A percentile compares a stretch with the other conserved stretches of the same genome.
Conservation (phyloP, 1,284 basidiomycete genomes). For the Boletus mariae region DNA sequence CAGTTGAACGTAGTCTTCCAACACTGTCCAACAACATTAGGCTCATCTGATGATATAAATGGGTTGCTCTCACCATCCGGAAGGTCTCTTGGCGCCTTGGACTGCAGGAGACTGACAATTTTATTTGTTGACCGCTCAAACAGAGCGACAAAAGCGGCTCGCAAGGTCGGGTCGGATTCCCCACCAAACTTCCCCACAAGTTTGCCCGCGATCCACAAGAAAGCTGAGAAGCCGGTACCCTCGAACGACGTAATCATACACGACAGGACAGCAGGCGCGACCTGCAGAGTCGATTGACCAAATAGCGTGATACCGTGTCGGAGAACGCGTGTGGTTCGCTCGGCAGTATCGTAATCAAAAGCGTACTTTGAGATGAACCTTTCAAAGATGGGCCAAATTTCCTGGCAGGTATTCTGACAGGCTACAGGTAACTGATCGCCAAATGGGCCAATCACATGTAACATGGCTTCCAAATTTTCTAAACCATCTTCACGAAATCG, state of each 20-base stretch:
- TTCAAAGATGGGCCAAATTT: constrained; percentile 86
- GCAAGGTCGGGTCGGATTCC: constrained; percentile 51
- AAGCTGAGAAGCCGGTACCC: constrained; percentile 79
- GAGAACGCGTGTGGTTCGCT: constrained; percentile 84
- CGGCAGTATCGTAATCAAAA: constrained; percentile 75
- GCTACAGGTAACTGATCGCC: constrained; percentile 77
- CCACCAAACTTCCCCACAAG: constrained; percentile 71
- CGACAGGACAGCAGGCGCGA: constrained; percentile 69
- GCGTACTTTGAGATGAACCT: constrained; percentile 78
- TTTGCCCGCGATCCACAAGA: constrained; percentile 94
- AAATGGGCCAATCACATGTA: constrained; percentile 76
- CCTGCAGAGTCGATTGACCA: constrained; percentile 59
- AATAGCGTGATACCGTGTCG: constrained; percentile 85
- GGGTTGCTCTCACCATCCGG: constrained; percentile 66
- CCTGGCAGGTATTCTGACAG: constrained; percentile 76
- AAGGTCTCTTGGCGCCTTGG: constrained; percentile 65
- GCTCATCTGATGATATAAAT: neutral
- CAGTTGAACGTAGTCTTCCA: constrained; percentile 94
- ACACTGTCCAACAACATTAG: constrained; percentile 49
- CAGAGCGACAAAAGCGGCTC: constrained; percentile 56
- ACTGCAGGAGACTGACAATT: constrained; percentile 62
- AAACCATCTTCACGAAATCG: constrained; percentile 56
- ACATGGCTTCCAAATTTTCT: constrained; percentile 87
- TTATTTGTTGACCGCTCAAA: constrained; percentile 76
- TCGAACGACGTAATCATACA: constrained; percentile 82